These are phyloP conservation scores for Lactarius quietus DNA, from an alignment of 768 basidiomycete genomes.

Conservation along the genomic window DNA sequence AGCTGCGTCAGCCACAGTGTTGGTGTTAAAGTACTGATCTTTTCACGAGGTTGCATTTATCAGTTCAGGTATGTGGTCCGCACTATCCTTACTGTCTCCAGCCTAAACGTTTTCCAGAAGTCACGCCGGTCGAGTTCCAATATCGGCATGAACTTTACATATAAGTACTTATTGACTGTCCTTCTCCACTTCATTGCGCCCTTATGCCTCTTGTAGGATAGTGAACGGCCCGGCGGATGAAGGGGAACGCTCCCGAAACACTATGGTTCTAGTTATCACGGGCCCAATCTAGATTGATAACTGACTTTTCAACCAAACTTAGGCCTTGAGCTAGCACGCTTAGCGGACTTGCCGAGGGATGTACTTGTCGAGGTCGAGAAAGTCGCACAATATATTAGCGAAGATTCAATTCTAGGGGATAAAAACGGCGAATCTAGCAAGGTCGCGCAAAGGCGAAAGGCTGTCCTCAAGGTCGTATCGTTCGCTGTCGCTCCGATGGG, in stretches of 20 bases:
- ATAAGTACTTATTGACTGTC: conserved; percentile 49
- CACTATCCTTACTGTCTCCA: no score
- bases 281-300: neutral
- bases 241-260: no score
- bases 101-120: conserved; percentile 38
- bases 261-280: conserved; percentile 52
- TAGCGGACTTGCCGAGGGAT: conserved; percentile 81
- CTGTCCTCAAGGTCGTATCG: conserved; percentile 49
- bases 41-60: conserved; percentile 64
- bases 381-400: conserved; percentile 56
- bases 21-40: conserved; percentile 1
- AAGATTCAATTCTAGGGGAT: conserved; percentile 53
- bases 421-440: conserved; percentile 59
- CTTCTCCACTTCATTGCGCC: neutral
- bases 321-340: conserved; percentile 87
- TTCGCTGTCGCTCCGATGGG: neutral
- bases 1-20: conserved; percentile 29
- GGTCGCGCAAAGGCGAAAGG: conserved; percentile 59
- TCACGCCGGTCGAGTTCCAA: conserved; percentile 50
- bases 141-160: conserved; percentile 72
- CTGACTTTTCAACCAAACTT: conserved; percentile 1
- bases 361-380: conserved; percentile 61
- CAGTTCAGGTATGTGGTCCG: conserved; percentile 29
- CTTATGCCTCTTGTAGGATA: conserved; percentile 45
- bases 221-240: conserved; percentile 65